These are phyloP conservation scores for Senecio squalidus DNA, from an alignment of 140 eudicot species.

Conservation along the genomic window DNA sequence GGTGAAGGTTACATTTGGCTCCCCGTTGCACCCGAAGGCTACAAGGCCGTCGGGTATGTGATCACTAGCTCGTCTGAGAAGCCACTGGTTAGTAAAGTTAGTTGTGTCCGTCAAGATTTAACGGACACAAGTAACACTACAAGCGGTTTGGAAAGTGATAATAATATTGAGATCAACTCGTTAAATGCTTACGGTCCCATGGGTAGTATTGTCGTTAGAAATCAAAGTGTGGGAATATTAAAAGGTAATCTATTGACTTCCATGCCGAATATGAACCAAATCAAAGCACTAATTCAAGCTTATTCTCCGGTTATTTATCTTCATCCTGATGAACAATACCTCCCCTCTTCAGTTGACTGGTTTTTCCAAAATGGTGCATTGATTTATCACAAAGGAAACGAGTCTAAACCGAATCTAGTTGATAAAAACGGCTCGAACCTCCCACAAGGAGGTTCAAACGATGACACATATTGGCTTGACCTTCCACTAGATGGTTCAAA, in stretches of 20 bases:
- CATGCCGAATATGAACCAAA: constrained; percentile 41
- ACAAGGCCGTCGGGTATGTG: constrained; percentile 32
- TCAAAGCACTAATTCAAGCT: constrained; percentile 34
- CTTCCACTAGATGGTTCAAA: constrained; percentile 35
- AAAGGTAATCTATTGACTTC: constrained; percentile 18
- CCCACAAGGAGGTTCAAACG: constrained; percentile 45
- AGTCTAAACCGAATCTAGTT: constrained; percentile 29
- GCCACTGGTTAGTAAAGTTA: constrained; percentile 29
- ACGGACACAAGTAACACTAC: constrained; percentile 23
- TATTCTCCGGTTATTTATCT: constrained; percentile 41
- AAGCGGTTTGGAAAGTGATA: neutral
- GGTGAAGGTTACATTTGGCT: constrained; percentile 39
- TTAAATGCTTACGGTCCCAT: constrained; percentile 15
- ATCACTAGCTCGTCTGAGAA: constrained; percentile 23
- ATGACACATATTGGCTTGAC: constrained; percentile 45
- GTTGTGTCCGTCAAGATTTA: constrained; percentile 42
- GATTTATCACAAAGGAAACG: constrained; percentile 30
- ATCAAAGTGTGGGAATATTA: constrained; percentile 19
- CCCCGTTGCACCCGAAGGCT: constrained; percentile 39
- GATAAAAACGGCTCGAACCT: constrained; percentile 41
- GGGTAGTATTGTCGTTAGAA: constrained; percentile 33
- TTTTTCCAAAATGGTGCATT: constrained; percentile 47
- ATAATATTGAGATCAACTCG: constrained; percentile 18
- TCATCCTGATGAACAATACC: constrained; percentile 42
- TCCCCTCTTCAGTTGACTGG: constrained; percentile 48